phyloP scores from a whole-genome alignment of 208 protist genomes.

The Porcisia deanei region DNA sequence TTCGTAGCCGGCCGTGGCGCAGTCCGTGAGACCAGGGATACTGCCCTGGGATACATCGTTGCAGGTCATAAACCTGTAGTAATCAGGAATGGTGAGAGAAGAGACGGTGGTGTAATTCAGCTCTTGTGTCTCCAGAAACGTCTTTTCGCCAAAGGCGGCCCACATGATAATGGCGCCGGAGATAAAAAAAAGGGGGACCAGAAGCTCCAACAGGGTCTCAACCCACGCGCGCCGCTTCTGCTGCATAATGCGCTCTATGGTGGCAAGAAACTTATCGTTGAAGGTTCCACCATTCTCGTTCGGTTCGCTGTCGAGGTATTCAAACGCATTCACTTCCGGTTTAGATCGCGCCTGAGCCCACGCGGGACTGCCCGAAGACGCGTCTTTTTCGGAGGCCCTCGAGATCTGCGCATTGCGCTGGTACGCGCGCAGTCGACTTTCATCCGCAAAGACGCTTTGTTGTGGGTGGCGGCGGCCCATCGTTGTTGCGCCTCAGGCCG shows the following conservation, averaged over 20 bases:
- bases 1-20: neutral
- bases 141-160: constrained; percentile 39
- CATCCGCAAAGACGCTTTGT: neutral
- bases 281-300: constrained; percentile 43
- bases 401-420: constrained; percentile 25
- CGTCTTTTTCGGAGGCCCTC: neutral
- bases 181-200: constrained; percentile 57
- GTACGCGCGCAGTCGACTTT: neutral
- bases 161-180: constrained; percentile 46
- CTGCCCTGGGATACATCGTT: constrained; percentile 22
- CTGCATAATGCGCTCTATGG: constrained; percentile 45
- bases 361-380: neutral
- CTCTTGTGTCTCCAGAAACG: constrained; percentile 7
- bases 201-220: constrained; percentile 38
- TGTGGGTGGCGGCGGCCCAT: constrained; percentile 35
- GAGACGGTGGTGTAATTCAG: constrained; percentile 13
- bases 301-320: constrained; percentile 28
- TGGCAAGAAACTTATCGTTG: constrained; percentile 44
- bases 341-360: constrained; percentile 1
- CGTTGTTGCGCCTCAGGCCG: neutral
- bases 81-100: constrained; percentile 15
- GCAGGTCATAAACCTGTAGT: constrained; percentile 31
- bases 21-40: constrained; percentile 26
- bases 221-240: constrained; percentile 35
- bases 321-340: constrained; percentile 10